phyloP scores from a whole-genome alignment of 2,329 filamentous ascomycete genomes.

The Aureobasidium sp. region DNA sequence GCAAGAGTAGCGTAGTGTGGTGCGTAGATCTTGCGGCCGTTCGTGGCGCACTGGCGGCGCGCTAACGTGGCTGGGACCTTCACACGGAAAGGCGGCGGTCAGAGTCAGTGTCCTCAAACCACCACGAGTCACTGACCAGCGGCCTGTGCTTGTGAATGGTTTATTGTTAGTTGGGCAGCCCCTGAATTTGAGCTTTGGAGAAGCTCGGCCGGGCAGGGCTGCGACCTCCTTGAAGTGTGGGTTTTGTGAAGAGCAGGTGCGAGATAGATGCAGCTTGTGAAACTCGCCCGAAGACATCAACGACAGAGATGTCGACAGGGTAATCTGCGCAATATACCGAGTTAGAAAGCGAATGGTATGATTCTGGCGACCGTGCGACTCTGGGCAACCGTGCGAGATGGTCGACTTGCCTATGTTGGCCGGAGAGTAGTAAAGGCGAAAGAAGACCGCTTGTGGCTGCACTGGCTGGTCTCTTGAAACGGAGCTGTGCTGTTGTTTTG shows the following conservation, averaged over 20 bases:
- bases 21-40: slow-evolving; percentile 4
- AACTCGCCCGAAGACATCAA: not conserved
- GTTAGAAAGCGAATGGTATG: not conserved
- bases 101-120: not conserved
- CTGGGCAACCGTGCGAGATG: not conserved
- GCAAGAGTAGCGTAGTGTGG: not conserved
- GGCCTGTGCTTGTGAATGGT: not conserved
- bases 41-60: not conserved
- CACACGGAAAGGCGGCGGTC: not conserved
- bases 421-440: not conserved
- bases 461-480: not conserved
- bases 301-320: not conserved
- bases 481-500: not conserved
- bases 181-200: not conserved
- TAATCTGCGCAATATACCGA: not conserved
- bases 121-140: not conserved
- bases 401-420: not conserved
- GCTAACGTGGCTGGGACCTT: not conserved
- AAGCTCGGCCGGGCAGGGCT: not conserved
- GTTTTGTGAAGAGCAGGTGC: not conserved
- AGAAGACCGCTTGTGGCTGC: not conserved
- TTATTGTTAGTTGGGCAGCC: not conserved
- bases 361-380: not conserved
- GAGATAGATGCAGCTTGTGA: not conserved
- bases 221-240: not conserved